Percentiles rank a stretch among this genome's conserved stretches.
Conservation (phyloP, 2,329 filamentous ascomycete genomes). For the Ilyonectria sp. region DNA sequence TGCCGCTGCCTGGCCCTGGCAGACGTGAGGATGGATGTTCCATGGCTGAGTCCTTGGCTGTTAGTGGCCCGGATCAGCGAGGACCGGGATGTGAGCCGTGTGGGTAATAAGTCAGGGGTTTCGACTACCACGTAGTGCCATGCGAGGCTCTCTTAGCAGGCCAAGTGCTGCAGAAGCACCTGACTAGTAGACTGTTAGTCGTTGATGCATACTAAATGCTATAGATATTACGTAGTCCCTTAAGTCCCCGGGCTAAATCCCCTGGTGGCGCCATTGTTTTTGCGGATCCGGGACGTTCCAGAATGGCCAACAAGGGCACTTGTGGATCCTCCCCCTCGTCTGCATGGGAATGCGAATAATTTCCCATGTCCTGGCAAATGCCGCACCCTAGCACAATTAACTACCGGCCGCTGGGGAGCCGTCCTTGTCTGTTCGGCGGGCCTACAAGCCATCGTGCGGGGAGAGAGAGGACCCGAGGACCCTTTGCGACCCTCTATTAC, state of each 20-base stretch:
- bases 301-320: background rate
- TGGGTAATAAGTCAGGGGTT: background rate
- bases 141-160: background rate
- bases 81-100: background rate
- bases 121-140: background rate
- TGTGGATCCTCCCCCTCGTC: background rate
- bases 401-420: background rate
- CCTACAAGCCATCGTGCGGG: no score
- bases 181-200: no score
- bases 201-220: no score
- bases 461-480: no score
- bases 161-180: background rate
- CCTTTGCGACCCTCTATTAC: no score
- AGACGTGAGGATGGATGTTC: background rate
- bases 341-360: slow-evolving; percentile 18
- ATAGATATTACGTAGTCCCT: no score
- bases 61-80: background rate
- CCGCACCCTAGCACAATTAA: background rate
- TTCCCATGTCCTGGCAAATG: slow-evolving; percentile 15
- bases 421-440: background rate
- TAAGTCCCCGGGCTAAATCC: background rate
- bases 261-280: background rate
- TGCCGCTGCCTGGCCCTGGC: background rate
- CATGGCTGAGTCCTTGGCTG: background rate
- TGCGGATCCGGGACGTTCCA: background rate